Conservation (phyloP, 139 green algal species). For the Chara braunii region DNA sequence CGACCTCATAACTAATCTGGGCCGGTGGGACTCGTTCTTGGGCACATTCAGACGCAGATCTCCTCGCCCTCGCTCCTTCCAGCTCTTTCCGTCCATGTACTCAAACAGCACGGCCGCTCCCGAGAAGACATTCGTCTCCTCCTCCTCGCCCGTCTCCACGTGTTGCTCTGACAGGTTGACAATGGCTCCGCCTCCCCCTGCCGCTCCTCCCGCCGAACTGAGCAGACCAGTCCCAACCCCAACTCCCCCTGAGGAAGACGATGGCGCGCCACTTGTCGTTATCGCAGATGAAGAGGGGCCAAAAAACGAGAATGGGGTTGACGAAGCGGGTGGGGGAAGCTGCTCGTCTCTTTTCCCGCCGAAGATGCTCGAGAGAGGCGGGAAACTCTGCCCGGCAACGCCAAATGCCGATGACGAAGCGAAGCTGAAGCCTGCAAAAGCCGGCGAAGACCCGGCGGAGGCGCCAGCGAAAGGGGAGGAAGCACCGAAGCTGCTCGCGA, state of each 20-base stretch:
- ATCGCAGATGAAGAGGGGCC: too few relatives aligned
- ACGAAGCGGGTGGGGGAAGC: background rate
- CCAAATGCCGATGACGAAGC: background rate
- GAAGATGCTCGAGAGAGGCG: slow-evolving; percentile 26
- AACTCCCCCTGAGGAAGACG: too few relatives aligned
- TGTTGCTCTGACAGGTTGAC: slow-evolving; percentile 15
- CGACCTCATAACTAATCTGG: slow-evolving; percentile 82
- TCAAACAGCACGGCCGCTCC: slow-evolving; percentile 71
- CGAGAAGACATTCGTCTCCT: slow-evolving; percentile 34
- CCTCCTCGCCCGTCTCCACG: slow-evolving; percentile 40
- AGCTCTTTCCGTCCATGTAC: slow-evolving; percentile 57
- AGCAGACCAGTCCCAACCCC: too few relatives aligned
- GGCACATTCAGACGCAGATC: slow-evolving; percentile 68
- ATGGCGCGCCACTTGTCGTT: too few relatives aligned
- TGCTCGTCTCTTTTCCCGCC: too few relatives aligned
- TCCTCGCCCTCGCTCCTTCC: slow-evolving; percentile 78
- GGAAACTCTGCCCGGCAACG: slow-evolving; percentile 8
- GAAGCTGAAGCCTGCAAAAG: background rate
- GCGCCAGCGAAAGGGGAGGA: background rate
- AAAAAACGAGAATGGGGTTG: background rate
- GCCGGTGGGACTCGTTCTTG: slow-evolving; percentile 39
- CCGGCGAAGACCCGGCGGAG: background rate
- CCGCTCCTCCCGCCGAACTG: too few relatives aligned
- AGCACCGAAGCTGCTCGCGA: background rate
- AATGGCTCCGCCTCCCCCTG: too few relatives aligned